Evolutionary conservation across 306 rosid species (phyloP).

Genomic region (Quercus rubra): DNA sequence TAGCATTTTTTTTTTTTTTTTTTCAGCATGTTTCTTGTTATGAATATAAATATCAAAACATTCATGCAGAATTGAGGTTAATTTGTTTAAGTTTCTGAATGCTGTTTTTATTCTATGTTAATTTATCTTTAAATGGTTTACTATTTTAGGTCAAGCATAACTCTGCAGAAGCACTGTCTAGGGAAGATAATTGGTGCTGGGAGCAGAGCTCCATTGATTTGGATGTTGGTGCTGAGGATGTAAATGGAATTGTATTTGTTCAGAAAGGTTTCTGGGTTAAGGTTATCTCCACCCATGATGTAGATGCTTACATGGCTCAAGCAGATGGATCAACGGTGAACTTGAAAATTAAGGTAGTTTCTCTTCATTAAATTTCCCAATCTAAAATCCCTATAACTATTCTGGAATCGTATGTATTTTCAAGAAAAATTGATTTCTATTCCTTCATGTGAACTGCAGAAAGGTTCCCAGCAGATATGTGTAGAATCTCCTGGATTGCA

Average conservation of each 20-base stretch:
- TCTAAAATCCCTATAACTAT: constrained; percentile 9
- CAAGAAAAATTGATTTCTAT: constrained; percentile 24
- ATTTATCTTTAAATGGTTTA: constrained; percentile 10
- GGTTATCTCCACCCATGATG: constrained; percentile 79
- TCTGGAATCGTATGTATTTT: constrained; percentile 17
- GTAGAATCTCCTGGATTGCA: constrained; percentile 84
- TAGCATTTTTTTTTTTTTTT: constrained; percentile 11
- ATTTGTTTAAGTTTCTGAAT: constrained; percentile 12
- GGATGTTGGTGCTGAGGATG: constrained; percentile 73
- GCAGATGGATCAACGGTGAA: constrained; percentile 57
- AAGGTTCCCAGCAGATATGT: constrained; percentile 84
- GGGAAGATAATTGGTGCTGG: constrained; percentile 97
- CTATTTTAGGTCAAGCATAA: constrained; percentile 65
- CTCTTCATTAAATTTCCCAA: constrained; percentile 18
- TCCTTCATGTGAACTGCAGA: constrained; percentile 57
- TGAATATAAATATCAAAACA: constrained; percentile 8
- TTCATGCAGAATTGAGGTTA: constrained; percentile 7
- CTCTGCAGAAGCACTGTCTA: constrained; percentile 36
- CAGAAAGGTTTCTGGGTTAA: constrained; percentile 90
- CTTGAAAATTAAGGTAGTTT: constrained; percentile 67
- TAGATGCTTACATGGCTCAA: constrained; percentile 71
- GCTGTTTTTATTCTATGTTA: constrained; percentile 14
- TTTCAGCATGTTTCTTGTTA: constrained; percentile 9
- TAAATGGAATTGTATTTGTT: constrained; percentile 65
- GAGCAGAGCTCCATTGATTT: constrained; percentile 64